Conservation (phyloP, 768 basidiomycete genomes). For the Amyloporia xantha region DNA sequence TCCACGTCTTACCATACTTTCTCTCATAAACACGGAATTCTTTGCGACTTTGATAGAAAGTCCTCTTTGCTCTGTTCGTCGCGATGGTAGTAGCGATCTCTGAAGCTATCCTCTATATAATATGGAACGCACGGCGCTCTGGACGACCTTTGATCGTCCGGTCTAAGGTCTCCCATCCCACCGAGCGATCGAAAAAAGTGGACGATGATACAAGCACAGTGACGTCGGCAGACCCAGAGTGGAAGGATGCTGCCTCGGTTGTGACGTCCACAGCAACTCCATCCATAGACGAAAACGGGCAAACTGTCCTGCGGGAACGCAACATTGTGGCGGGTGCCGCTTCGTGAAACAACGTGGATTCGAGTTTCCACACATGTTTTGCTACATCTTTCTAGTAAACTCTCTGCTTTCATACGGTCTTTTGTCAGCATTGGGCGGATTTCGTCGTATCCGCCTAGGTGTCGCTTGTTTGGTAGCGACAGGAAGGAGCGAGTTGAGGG, state of each 20-base stretch:
- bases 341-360: too few species aligned
- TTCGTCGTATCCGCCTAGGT: too few species aligned
- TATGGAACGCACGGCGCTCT: conserved; percentile 54
- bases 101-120: conserved; percentile 64
- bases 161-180: not conserved
- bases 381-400: too few species aligned
- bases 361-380: too few species aligned
- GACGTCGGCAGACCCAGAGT: not conserved
- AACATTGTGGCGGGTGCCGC: too few species aligned
- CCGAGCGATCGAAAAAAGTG: not conserved
- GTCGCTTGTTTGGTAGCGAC: too few species aligned
- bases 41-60: conserved; percentile 28
- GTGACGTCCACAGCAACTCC: not conserved
- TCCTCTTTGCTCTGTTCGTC: conserved; percentile 53
- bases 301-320: too few species aligned
- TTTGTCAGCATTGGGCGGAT: too few species aligned
- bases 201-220: not conserved
- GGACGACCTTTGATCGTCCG: not conserved
- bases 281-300: not conserved
- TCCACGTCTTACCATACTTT: conserved; percentile 5
- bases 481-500: too few species aligned
- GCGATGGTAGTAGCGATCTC: conserved; percentile 64
- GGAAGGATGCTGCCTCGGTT: not conserved
- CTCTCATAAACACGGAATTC: conserved; percentile 26
- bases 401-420: too few species aligned